These are phyloP conservation scores for Ogataea paradorogensis DNA, from an alignment of 805 yeast species.

Conservation along the genomic window DNA sequence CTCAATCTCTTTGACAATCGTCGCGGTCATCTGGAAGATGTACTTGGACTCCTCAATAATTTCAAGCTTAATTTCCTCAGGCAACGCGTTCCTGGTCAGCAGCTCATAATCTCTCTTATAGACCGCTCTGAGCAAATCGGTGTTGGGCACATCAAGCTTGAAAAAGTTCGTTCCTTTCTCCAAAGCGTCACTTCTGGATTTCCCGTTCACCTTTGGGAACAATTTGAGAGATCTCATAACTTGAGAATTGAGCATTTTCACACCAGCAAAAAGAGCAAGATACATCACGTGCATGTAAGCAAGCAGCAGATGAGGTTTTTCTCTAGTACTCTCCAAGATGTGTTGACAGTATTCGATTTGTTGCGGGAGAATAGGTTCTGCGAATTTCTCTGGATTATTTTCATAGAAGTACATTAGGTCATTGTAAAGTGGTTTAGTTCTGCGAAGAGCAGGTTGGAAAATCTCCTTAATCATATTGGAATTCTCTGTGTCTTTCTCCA, in stretches of 20 bases:
- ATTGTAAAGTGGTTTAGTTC: slow-evolving; percentile 52
- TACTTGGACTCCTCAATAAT: slow-evolving; percentile 65
- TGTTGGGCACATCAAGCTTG: slow-evolving; percentile 63
- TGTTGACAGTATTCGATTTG: slow-evolving; percentile 64
- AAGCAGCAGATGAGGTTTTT: slow-evolving; percentile 66
- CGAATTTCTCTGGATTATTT: slow-evolving; percentile 52
- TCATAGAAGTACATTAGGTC: slow-evolving; percentile 70
- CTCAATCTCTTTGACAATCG: slow-evolving; percentile 65
- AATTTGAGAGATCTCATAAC: slow-evolving; percentile 64
- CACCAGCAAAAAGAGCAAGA: slow-evolving; percentile 85
- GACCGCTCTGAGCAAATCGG: slow-evolving; percentile 56
- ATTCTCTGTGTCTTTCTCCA: slow-evolving; percentile 37
- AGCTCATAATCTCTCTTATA: slow-evolving; percentile 79
- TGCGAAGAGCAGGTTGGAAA: slow-evolving; percentile 69
- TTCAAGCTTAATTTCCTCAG: slow-evolving; percentile 68
- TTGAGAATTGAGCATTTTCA: slow-evolving; percentile 66
- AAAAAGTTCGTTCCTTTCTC: slow-evolving; percentile 66
- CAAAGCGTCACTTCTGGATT: slow-evolving; percentile 60
- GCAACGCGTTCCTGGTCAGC: slow-evolving; percentile 65
- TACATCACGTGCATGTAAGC: slow-evolving; percentile 87
- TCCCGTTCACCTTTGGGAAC: slow-evolving; percentile 71
- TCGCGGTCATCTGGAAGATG: slow-evolving; percentile 61
- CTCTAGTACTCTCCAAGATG: slow-evolving; percentile 49
- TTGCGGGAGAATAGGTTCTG: slow-evolving; percentile 52
- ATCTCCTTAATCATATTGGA: slow-evolving; percentile 51